These are phyloP conservation scores for Brachypodium distachyon DNA, from an alignment of 202 grass and related monocot genomes.

Conservation along the genomic window DNA sequence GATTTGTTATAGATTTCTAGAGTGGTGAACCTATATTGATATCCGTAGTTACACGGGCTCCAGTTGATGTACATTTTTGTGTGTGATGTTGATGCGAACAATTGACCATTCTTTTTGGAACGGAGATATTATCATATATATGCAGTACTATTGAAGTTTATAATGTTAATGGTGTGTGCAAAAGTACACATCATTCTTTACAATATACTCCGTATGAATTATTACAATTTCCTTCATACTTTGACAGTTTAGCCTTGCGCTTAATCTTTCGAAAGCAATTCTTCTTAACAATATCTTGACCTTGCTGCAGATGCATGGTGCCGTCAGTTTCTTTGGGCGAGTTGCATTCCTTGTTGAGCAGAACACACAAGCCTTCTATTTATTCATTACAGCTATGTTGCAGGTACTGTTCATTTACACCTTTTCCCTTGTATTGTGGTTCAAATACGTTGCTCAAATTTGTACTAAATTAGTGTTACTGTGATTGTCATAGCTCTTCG, in stretches of 20 bases:
- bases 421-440: background rate
- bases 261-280: background rate
- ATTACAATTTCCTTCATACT: background rate
- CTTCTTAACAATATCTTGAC: background rate
- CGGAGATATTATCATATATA: background rate
- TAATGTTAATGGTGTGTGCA: background rate
- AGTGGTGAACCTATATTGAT: background rate
- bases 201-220: background rate
- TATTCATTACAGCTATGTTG: slow-evolving; percentile 89
- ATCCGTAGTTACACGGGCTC: background rate
- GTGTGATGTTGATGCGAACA: background rate
- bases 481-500: slow-evolving; percentile 55
- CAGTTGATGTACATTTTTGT: background rate
- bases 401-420: slow-evolving; percentile 38
- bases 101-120: background rate
- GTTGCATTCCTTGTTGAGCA: slow-evolving; percentile 80
- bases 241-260: background rate
- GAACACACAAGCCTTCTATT: slow-evolving; percentile 95
- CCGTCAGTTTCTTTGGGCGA: slow-evolving; percentile 85
- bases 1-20: background rate
- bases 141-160: background rate
- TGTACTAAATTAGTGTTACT: background rate
- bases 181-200: background rate
- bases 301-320: slow-evolving; percentile 74
- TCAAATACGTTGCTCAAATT: background rate